Evolutionary conservation across 495 filamentous ascomycete species (phyloP).

Genomic region (Aspergillus sparsus): DNA sequence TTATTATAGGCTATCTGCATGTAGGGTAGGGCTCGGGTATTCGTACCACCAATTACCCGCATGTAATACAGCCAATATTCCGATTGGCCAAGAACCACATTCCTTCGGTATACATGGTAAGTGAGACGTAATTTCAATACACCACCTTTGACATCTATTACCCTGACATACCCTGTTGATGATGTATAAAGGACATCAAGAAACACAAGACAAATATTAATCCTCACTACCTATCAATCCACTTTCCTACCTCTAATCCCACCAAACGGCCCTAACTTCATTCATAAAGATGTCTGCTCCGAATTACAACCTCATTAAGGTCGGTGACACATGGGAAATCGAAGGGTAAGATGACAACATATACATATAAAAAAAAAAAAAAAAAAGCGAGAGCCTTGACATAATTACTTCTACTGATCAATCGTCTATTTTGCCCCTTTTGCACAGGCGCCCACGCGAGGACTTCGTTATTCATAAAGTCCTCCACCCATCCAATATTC

Average conservation of each 20-base stretch:
- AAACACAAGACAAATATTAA: not conserved
- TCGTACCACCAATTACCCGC: not conserved
- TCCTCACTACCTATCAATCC: not conserved
- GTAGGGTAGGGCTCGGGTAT: too few relatives aligned
- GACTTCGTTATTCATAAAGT: constrained; percentile 28
- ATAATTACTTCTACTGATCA: not conserved
- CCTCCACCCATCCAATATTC: constrained; percentile 37
- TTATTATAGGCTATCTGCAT: too few relatives aligned
- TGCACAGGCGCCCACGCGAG: constrained; percentile 32
- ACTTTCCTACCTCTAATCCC: not conserved
- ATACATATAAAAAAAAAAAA: too few relatives aligned
- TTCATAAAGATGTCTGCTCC: constrained; percentile 5
- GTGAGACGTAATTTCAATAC: not conserved
- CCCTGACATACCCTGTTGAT: too few relatives aligned
- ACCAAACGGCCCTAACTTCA: not conserved
- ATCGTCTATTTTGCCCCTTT: not conserved
- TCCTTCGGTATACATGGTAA: not conserved
- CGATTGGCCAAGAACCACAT: not conserved
- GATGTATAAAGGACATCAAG: not conserved
- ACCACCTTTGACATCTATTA: not conserved
- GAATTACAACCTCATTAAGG: constrained; percentile 10
- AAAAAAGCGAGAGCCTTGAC: too few relatives aligned
- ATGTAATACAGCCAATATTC: not conserved
- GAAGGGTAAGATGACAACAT: constrained; percentile 9
- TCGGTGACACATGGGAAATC: constrained; percentile 6